Evolutionary conservation across 2,329 filamentous ascomycete genomes (phyloP).

Genomic region (Pyricularia sp.): DNA sequence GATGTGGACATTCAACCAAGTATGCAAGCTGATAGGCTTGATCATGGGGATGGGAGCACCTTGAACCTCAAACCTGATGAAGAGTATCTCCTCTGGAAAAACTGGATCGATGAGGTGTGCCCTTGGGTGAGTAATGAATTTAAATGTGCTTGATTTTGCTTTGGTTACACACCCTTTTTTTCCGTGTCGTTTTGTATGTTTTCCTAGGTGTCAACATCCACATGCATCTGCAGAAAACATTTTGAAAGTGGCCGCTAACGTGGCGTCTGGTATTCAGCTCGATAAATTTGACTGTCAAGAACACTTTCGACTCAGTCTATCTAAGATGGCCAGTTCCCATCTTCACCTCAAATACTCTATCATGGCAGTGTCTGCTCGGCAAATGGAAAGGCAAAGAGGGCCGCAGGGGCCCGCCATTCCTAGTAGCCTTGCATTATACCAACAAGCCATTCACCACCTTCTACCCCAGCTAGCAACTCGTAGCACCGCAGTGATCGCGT

Average conservation of each 20-base stretch:
- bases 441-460: neutral
- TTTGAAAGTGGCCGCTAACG: neutral
- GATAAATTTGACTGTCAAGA: conserved; percentile 42
- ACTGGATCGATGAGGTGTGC: neutral
- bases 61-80: neutral
- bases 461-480: neutral
- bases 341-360: conserved; percentile 37
- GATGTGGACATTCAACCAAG: neutral
- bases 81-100: neutral
- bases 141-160: neutral
- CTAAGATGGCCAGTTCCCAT: conserved; percentile 32
- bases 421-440: neutral
- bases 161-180: neutral
- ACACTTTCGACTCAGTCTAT: conserved; percentile 37
- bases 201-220: too few species aligned
- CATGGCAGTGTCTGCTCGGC: conserved; percentile 39
- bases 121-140: neutral
- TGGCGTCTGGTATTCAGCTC: conserved; percentile 18
- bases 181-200: neutral
- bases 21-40: neutral
- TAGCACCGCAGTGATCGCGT: neutral
- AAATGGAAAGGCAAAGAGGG: conserved; percentile 41
- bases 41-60: neutral
- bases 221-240: too few species aligned
- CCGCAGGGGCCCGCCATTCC: conserved; percentile 25